These are phyloP conservation scores for Trichoderma harzianum DNA, from an alignment of 2,329 filamentous ascomycete genomes.

Conservation along the genomic window DNA sequence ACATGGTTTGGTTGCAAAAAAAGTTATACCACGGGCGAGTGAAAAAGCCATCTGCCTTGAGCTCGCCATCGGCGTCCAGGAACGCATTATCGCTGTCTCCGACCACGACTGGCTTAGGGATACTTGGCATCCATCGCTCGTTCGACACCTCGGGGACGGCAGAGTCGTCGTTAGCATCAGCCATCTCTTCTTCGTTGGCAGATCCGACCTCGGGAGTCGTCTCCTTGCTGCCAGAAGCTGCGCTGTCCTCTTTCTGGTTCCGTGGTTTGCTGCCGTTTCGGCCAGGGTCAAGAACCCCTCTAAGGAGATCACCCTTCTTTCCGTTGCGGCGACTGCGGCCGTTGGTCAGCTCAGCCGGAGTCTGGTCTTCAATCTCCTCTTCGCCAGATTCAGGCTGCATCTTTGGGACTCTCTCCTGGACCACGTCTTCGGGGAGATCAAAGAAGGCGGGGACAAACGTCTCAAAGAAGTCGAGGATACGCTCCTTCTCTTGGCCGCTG, in stretches of 20 bases:
- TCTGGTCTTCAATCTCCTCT: conserved; percentile 72
- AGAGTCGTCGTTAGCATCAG: conserved; percentile 56
- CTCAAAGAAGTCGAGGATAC: conserved; percentile 72
- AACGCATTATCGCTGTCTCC: conserved; percentile 52
- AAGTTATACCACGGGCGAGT: conserved; percentile 79
- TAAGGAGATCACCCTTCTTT: conserved; percentile 77
- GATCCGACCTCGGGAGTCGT: conserved; percentile 83
- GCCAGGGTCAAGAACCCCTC: conserved; percentile 77
- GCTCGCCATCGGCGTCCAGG: conserved; percentile 58
- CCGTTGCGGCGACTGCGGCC: conserved; percentile 66
- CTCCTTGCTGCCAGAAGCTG: conserved; percentile 73
- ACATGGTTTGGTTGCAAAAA: conserved; percentile 87
- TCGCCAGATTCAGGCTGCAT: conserved; percentile 68
- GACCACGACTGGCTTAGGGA: conserved; percentile 54
- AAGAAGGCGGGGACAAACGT: conserved; percentile 75
- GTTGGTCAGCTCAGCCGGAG: conserved; percentile 68
- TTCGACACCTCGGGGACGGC: conserved; percentile 60
- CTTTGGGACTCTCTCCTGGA: conserved; percentile 64
- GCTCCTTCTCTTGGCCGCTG: conserved; percentile 68
- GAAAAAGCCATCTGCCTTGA: conserved; percentile 77
- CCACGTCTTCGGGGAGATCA: conserved; percentile 66
- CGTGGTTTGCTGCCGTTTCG: conserved; percentile 68
- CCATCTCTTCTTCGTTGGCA: conserved; percentile 72
- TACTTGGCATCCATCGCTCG: conserved; percentile 62
- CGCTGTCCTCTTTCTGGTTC: conserved; percentile 75